phyloP scores from a whole-genome alignment of 2,329 filamentous ascomycete species.

The Ophiostoma himal-ulmi region DNA sequence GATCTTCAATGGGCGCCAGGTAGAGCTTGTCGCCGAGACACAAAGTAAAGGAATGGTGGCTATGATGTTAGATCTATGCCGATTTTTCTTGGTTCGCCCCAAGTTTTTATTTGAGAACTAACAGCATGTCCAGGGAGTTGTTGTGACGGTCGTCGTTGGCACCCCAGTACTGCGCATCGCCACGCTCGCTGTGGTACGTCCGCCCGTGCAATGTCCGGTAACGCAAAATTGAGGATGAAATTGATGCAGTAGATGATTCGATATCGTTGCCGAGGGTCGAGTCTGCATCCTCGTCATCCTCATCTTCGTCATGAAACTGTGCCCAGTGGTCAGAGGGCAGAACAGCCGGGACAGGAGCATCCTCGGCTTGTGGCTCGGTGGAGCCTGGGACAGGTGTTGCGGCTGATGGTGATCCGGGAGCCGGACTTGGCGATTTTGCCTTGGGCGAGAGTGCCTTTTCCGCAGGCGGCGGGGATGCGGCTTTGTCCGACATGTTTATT shows the following conservation, averaged over 20 bases:
- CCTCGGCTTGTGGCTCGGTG: neutral
- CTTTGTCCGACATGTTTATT: slow-evolving; percentile 1
- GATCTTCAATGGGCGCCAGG: slow-evolving; percentile 28
- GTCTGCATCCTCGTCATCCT: slow-evolving; percentile 15
- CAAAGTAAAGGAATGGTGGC: slow-evolving; percentile 20
- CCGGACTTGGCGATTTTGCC: neutral
- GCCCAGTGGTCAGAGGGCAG: neutral
- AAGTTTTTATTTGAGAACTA: neutral
- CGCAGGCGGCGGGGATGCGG: neutral
- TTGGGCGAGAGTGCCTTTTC: neutral
- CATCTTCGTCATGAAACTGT: neutral
- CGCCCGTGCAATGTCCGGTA: slow-evolving; percentile 33
- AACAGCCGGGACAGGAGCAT: neutral
- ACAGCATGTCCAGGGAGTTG: slow-evolving; percentile 33
- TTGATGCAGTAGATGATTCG: slow-evolving; percentile 29
- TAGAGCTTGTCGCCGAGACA: slow-evolving; percentile 28
- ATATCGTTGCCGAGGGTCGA: slow-evolving; percentile 17
- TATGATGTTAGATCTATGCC: neutral
- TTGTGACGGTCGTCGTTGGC: slow-evolving; percentile 33
- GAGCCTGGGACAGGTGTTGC: neutral
- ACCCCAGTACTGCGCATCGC: slow-evolving; percentile 31
- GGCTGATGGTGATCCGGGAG: neutral
- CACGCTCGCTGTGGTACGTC: slow-evolving; percentile 32
- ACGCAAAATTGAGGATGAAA: slow-evolving; percentile 31
- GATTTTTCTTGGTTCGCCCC: neutral